A percentile compares a stretch with the other conserved stretches of the same genome.
Evolutionary conservation across 2,329 filamentous ascomycete genomes (phyloP).

Genomic region (Celoporthe dispersa): DNA sequence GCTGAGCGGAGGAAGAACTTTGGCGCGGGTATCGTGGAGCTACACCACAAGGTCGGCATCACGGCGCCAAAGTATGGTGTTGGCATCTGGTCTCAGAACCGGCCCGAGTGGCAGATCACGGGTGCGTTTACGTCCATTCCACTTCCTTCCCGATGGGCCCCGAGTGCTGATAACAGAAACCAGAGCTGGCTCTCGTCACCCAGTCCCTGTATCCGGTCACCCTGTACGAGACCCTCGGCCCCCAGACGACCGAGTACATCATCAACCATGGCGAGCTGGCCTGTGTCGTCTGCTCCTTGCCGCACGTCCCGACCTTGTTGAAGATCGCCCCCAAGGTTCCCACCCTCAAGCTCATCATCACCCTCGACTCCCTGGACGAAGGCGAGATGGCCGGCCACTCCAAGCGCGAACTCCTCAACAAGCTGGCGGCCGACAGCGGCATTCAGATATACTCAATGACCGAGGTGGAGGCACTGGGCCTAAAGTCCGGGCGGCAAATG

Average conservation of each 20-base stretch:
- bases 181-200: conserved; percentile 84
- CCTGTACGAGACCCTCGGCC: conserved; percentile 93
- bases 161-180: conserved; percentile 3
- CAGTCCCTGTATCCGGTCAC: conserved; percentile 90
- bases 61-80: conserved; percentile 71
- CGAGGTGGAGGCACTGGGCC: conserved; percentile 82
- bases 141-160: no score
- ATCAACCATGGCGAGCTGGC: conserved; percentile 83
- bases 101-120: conserved; percentile 86
- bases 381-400: conserved; percentile 78
- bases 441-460: conserved; percentile 78
- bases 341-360: conserved; percentile 84
- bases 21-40: conserved; percentile 81
- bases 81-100: conserved; percentile 85
- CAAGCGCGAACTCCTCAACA: conserved; percentile 78
- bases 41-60: conserved; percentile 76
- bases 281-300: conserved; percentile 77
- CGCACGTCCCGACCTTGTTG: conserved; percentile 79
- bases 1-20: conserved; percentile 80
- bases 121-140: conserved; percentile 48
- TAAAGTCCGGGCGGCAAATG: conserved; percentile 68
- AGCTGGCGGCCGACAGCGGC: conserved; percentile 73
- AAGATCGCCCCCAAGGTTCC: conserved; percentile 80
- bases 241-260: conserved; percentile 92
- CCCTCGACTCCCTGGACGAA: conserved; percentile 78